Base-by-base conservation (phyloP, 2,329 filamentous ascomycete species). In the Trichoderma harzianum region DNA sequence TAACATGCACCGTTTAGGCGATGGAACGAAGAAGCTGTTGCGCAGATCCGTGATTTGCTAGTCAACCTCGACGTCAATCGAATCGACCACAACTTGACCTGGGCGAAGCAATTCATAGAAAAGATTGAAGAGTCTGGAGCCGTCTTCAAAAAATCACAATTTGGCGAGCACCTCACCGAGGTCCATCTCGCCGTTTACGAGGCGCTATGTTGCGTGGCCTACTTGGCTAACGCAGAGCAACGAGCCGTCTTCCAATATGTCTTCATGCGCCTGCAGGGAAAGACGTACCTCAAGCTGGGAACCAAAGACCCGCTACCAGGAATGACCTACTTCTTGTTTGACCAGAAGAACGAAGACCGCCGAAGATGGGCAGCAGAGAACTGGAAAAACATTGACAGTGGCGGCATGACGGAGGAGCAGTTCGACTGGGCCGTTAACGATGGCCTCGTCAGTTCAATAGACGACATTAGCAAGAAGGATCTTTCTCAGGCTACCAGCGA, bases 401-500 rank as follows among this genome's bases (percentile, higher is more conserved):
- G 86, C 30, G 82, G 83, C 24, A 86, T 97, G 65, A 90, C 91
- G 1, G 84, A 87, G 11, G 86, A 90, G 43, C 92, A 96, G 74
- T 98, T 97, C 78, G 93, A 97, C 57, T 97, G 93, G 91, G 93
- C 93, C 12, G 90, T 98, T 53, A 90, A 91, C 74, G 91, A 93
- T 73, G 90, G 91, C 39, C 84, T 98, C 21, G 83, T 90, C 47
- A 84, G 87, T 70, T 90, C 90, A 8, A 89, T 97, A 72, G 83
- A 87, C 64, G 85, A 87, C 32, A 89, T 92, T 2, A 87, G 88
- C 55, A 78, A 76, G 72, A 86, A 84, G 69, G 87, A 87, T 58
- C 71, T 79, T 21, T 70, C 74, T 1, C 76, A 78, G 21, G 75
- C 77, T 2, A 77, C 74, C 26, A 80, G 84, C 18, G 79, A 81